Evolutionary conservation across 306 rosid species (phyloP), one percentile per base, ranked within the genome.

Genomic region (Lathyrus sativus): DNA sequence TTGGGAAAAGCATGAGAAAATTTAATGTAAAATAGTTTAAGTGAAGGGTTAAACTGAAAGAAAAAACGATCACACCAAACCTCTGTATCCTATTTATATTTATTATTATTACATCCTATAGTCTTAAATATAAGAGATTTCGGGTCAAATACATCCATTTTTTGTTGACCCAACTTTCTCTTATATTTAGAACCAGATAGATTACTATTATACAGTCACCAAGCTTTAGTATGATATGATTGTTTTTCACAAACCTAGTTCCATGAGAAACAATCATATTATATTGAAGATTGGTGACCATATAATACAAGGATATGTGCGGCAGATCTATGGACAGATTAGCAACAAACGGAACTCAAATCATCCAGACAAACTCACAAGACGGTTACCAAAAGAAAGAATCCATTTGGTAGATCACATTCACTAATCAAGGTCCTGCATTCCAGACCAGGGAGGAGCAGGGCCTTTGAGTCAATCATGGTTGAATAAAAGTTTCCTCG

Each of bases 401-500:
- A 71, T 49, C 53, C 59, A 56, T 44, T 67, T 22, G 15, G 55
- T 42, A 68, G 48, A 35, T 37, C 57, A 67, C 10, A 31, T 41
- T 76, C 65, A 45, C 65, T 48, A 54, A 50, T 4, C 70, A 18
- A 50, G 62, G 65, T 17, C 54, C 69, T 65, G 57, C 72, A 44
- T 46, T 72, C 44, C 19, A 14, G 61, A 60, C 60, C 74, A 59
- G 3, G 59, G 48, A 74, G 51, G 64, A 70, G 46, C 61, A 72
- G 49, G 62, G 66, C 45, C 65, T 59, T 71, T 19, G 58, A 61
- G 15, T 49, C 28, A 41, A 17, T 65, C 33, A 49, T 41, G 65
- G 60, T 66, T 41, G 14, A 31, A 72, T 55, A 72, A 65, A 56
- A 77, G 58, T 51, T 76, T 57, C 67, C 76, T 74, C 29, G 73